Base-by-base conservation (phyloP, 2,329 filamentous ascomycete genomes). In the Aspergillus viridinutans region DNA sequence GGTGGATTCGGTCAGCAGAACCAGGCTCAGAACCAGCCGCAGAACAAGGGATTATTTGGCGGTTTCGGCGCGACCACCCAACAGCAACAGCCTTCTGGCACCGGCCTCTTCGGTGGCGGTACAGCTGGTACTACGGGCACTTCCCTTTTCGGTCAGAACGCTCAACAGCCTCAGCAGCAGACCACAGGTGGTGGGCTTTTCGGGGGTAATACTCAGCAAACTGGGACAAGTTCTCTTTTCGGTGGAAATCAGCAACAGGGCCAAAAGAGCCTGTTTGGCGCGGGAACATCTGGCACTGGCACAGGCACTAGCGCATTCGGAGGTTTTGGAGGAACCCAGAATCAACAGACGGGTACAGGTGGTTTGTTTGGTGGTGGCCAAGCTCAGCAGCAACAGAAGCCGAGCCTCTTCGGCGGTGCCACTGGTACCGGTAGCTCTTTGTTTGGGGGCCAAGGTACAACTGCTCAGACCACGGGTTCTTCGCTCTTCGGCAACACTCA, bases 401-500 rank as follows among this genome's bases (percentile, higher is more conserved):
- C 84, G 3, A 76, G 79, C n/a, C 65, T 85, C 14, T 86, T 87
- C 60, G 82, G 65, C 17, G 57, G 80, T 17, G 71, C 74, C 6
- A 69, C 72, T 4, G 72, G 68, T 56, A 73, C 75, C 47, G 76
- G 77, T 48, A 71, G 76, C 49, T 74, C 78, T 32, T 69, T 84
- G 14, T 83, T 84, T 52, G 79, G 79, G 28, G 65, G 65, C 29
- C 65, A 65, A 58, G 61, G 29, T 47, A 62, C 64, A 4, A 56
- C 68, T 4, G 51, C 61, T 10, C 68, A 73, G 21, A 66, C 62
- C 28, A 57, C 66, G 2, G 67, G 83, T 23, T 76, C 75, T 57
- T 88, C 87, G 0, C 68, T 90, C 2, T 84, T 90, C 51, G 84
- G 84, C 21, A 79, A 72, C 58, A 80, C 54, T 17, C 68, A 71